These are phyloP conservation scores for Paramarasmius palmivorus DNA, from an alignment of 1,284 basidiomycete species.

Conservation along the genomic window DNA sequence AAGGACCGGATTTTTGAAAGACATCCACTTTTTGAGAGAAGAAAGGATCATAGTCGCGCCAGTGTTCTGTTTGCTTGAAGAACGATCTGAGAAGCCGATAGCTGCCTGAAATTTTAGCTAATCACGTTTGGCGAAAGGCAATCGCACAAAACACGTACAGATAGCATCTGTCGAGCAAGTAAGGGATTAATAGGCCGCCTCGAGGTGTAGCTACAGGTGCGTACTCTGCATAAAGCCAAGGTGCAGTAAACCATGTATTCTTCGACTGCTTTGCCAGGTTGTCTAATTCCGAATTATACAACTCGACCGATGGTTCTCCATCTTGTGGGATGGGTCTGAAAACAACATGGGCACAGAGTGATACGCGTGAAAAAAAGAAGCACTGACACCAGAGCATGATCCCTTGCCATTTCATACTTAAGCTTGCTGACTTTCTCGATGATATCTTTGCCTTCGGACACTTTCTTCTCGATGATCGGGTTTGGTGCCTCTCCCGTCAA, in stretches of 20 bases:
- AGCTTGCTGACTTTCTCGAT: conserved; percentile 81
- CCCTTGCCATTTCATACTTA: conserved; percentile 89
- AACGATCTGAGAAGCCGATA: conserved; percentile 84
- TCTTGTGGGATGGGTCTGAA: conserved; percentile 71
- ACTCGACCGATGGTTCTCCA: conserved; percentile 62
- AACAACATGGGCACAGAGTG: neutral
- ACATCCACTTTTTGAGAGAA: conserved; percentile 78
- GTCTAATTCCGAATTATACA: conserved; percentile 77
- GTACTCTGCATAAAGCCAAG: conserved; percentile 94
- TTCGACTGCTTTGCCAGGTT: conserved; percentile 48
- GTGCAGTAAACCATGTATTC: conserved; percentile 88
- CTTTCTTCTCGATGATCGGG: conserved; percentile 29
- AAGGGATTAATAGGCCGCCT: neutral
- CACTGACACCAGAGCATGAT: conserved; percentile 72
- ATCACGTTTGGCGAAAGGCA: neutral
- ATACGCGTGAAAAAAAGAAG: neutral
- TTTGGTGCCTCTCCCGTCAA: conserved; percentile 13
- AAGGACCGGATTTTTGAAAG: conserved; percentile 78
- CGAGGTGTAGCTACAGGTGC: conserved; percentile 24
- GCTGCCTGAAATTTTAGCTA: conserved; percentile 41
- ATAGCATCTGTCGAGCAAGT: conserved; percentile 50
- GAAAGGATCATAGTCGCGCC: conserved; percentile 88
- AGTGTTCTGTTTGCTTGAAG: conserved; percentile 72
- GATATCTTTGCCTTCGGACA: conserved; percentile 76
- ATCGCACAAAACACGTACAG: conserved; percentile 56